A percentile compares a stretch with the other conserved stretches of the same genome.
Conservation (phyloP, 2,329 filamentous ascomycete genomes). For the Fusarium foetens region DNA sequence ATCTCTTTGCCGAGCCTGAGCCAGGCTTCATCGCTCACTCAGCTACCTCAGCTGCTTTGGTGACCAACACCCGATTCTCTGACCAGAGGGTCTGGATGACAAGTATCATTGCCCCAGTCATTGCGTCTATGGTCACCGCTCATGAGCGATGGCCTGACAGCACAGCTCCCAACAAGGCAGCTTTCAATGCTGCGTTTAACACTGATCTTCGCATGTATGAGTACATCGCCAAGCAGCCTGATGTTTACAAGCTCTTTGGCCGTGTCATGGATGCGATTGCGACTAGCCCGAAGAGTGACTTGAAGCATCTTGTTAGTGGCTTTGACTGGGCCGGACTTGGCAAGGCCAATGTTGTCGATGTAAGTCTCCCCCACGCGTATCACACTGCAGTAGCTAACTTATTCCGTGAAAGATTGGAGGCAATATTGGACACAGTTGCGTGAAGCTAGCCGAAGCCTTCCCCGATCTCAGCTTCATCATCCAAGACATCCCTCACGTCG, state of each 20-base stretch:
- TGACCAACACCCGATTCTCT: background rate
- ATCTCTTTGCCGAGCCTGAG: background rate
- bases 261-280: background rate
- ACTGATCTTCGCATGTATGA: slow-evolving; percentile 2
- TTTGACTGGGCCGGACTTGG: background rate
- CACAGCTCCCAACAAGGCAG: background rate
- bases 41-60: background rate
- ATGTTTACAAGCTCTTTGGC: background rate
- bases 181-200: background rate
- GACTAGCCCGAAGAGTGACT: background rate
- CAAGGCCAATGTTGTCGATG: background rate
- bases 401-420: background rate
- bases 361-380: too few relatives aligned
- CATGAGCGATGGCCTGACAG: background rate
- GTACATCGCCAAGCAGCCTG: background rate
- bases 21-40: background rate
- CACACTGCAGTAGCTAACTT: too few relatives aligned
- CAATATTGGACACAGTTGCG: background rate
- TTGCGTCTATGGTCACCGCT: background rate
- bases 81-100: background rate
- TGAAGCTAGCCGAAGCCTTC: background rate
- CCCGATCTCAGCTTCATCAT: background rate
- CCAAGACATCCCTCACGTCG: background rate
- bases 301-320: background rate
- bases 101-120: background rate